Base-by-base conservation (phyloP, 495 filamentous ascomycete genomes). In the Aspergillus asperescens region DNA sequence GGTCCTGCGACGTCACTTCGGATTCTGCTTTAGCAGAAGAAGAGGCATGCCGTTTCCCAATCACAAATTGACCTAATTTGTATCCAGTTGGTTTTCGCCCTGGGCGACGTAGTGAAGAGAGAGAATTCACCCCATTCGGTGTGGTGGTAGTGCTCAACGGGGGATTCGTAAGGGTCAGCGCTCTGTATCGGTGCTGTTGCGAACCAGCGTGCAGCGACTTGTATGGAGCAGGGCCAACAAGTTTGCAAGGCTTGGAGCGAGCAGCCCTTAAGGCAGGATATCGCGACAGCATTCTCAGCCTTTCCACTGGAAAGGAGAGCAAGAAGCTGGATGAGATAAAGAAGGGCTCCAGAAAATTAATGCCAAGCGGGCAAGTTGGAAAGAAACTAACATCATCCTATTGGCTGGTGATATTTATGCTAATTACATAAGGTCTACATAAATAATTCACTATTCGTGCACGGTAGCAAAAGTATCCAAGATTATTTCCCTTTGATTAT, bases 321-420 rank as follows among this genome's bases (percentile, higher is more conserved):
- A 32, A 35, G 31, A 48, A 51, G 38, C 41, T 38, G 31, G 19
- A 42, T 35, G 20, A 22, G 46, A 40, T 45, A 41, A 56, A 43
- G 43, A 46, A 48, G 52, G 46, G 49, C 38, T 48, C 38, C 16
- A 61, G 57, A 68, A 70, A 66, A 63, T 64, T 53, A 54, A 62
- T 61, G 69, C 63, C 68, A 68, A 70, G 68, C 50, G 35, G 41
- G 54, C 47, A 50, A 49, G 62, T 68, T n/a, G n/a, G n/a, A n/a
- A n/a, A n/a, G 52, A 63, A 69, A 69, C 58, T 61, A 42, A 32
- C 8, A 19, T 27, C 13, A 25, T 55, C 46, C 60, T 43, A 74
- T 74, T 74, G 71, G 69, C 35, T 40, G 57, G 22, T 24, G 13
- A 13, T 4, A 35, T 42, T 15, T 46, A 22, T 15, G 15, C 7